Evolutionary conservation across 768 basidiomycete genomes (phyloP).

Genomic region (Boletus coccyginus): DNA sequence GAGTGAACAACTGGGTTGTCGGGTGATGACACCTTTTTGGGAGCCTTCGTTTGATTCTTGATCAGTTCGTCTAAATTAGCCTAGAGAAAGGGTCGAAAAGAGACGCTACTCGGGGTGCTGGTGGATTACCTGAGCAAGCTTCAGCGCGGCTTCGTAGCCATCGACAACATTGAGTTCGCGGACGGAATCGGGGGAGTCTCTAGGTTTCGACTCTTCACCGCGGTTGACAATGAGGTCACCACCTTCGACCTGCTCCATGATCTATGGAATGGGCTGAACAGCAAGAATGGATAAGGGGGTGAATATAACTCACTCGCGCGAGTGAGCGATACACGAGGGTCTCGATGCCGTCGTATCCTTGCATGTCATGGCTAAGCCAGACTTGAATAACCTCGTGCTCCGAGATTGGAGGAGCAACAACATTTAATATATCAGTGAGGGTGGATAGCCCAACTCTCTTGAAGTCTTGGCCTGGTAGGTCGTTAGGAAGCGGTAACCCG

Average conservation of each 20-base stretch:
- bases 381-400: slow-evolving; percentile 98
- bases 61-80: slow-evolving; percentile 76
- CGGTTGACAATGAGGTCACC: slow-evolving; percentile 88
- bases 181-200: slow-evolving; percentile 42
- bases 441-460: slow-evolving; percentile 86
- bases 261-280: slow-evolving; percentile 39
- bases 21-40: slow-evolving; percentile 28
- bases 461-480: slow-evolving; percentile 75
- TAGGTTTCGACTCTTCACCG: slow-evolving; percentile 73
- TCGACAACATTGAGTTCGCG: slow-evolving; percentile 83
- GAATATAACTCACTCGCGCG: slow-evolving; percentile 55
- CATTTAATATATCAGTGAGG: slow-evolving; percentile 88
- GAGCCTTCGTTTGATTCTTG: slow-evolving; percentile 51
- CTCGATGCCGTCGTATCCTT: slow-evolving; percentile 94
- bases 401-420: slow-evolving; percentile 96
- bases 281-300: not conserved
- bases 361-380: slow-evolving; percentile 95
- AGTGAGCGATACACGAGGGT: slow-evolving; percentile 88
- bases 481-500: not conserved
- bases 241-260: slow-evolving; percentile 93
- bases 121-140: slow-evolving; percentile 69
- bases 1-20: slow-evolving; percentile 77
- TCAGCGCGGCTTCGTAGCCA: slow-evolving; percentile 78
- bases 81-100: slow-evolving; percentile 37
- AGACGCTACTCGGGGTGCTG: not conserved